Evolutionary conservation across 106 monocot genomes (phyloP).

Genomic region (Triglochin maritima): DNA sequence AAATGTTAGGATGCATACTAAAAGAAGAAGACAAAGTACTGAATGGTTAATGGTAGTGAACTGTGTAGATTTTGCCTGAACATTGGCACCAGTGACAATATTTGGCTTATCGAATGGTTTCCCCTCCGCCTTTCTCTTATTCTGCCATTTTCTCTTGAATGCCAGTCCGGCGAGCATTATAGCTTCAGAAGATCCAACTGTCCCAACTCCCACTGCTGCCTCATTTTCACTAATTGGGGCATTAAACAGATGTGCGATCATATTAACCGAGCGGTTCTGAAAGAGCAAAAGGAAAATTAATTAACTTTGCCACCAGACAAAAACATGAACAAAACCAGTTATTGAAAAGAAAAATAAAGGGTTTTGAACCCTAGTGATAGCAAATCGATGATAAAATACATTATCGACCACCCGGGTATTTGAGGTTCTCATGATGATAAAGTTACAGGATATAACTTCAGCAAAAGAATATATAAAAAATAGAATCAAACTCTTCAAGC

Average conservation of each 20-base stretch:
- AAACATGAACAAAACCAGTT: background rate
- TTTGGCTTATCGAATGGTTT: constrained; percentile 72
- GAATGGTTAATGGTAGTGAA: background rate
- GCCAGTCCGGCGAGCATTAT: constrained; percentile 84
- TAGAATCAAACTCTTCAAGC: too few species aligned
- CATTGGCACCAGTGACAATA: constrained; percentile 82
- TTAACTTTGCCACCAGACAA: background rate
- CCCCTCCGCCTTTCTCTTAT: constrained; percentile 58
- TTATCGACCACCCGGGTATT: too few species aligned
- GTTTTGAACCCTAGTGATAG: background rate
- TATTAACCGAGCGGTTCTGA: constrained; percentile 82
- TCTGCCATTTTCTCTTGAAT: constrained; percentile 86
- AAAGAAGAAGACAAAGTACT: background rate
- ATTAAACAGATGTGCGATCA: constrained; percentile 74
- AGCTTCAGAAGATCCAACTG: constrained; percentile 73
- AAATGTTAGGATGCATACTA: background rate
- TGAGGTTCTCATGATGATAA: too few species aligned
- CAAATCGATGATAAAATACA: background rate
- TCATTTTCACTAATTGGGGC: constrained; percentile 53
- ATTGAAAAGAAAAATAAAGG: background rate
- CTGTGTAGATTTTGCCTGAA: constrained; percentile 35
- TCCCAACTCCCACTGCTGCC: constrained; percentile 63
- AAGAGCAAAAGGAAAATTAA: background rate
- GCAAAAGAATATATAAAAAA: too few species aligned
- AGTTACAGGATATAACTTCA: too few species aligned